Percentiles rank a stretch among this genome's conserved stretches.
These are phyloP conservation scores for Saposhnikovia divaricata DNA, from an alignment of 129 eudicot genomes.

Conservation along the genomic window DNA sequence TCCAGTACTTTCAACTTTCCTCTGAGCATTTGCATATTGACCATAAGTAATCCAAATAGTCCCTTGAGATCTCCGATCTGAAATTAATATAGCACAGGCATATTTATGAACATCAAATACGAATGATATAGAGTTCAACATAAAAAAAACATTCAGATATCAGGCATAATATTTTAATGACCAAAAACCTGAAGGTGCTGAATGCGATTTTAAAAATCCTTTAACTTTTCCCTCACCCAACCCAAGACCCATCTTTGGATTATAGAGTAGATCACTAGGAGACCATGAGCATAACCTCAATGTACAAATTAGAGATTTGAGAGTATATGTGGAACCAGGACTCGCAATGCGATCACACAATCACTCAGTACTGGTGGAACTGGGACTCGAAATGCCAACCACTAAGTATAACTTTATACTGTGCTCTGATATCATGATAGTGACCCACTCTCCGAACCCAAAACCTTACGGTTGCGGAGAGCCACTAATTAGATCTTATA, in stretches of 20 bases:
- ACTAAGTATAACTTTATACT: background rate
- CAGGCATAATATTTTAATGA: background rate
- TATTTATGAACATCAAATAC: background rate
- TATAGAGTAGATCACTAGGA: background rate
- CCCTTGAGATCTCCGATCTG: slow-evolving; percentile 98
- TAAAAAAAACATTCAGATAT: background rate
- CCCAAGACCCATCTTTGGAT: background rate
- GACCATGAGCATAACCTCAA: background rate
- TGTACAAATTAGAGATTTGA: background rate
- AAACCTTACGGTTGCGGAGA: background rate
- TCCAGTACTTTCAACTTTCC: slow-evolving; percentile 72
- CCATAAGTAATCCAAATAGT: slow-evolving; percentile 59
- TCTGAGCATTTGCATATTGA: slow-evolving; percentile 63
- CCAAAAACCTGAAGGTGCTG: background rate
- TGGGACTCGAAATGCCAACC: background rate
- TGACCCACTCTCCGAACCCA: background rate
- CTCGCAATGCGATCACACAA: background rate
- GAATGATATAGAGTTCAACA: background rate
- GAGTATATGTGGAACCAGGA: background rate
- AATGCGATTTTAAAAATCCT: background rate
- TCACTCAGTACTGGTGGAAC: too few species aligned
- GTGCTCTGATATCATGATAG: background rate
- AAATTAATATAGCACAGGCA: slow-evolving; percentile 14
- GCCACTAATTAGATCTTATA: background rate
- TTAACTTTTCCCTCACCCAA: background rate